Evolutionary conservation across 768 basidiomycete species (phyloP).

Genomic region (Rubroboletus pulcherrimus): DNA sequence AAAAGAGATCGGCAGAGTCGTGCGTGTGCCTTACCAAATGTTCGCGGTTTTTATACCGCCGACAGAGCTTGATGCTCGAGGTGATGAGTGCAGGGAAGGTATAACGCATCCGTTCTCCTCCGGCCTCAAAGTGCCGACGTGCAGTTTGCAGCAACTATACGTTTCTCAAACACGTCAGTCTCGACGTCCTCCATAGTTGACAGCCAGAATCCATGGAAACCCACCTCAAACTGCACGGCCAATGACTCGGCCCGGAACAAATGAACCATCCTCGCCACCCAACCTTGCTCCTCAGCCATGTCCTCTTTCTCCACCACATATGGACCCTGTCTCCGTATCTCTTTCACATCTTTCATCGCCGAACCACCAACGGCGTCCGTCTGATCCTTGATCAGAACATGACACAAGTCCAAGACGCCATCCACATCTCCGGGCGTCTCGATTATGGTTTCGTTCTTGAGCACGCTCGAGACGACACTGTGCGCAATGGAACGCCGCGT

Average conservation of each 20-base stretch:
- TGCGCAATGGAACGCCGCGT: constrained; percentile 92
- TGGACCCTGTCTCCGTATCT: constrained; percentile 54
- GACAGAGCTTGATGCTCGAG: constrained; percentile 86
- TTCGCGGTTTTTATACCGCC: constrained; percentile 84
- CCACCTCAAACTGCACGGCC: constrained; percentile 85
- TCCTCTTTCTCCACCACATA: constrained; percentile 77
- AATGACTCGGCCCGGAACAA: constrained; percentile 86
- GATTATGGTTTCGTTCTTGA: constrained; percentile 95
- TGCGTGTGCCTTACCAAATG: constrained; percentile 46
- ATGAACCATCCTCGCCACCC: constrained; percentile 98
- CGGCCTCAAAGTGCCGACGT: constrained; percentile 82
- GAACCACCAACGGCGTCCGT: constrained; percentile 46
- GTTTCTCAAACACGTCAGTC: neutral
- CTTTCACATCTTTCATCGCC: constrained; percentile 33
- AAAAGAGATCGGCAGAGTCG: neutral
- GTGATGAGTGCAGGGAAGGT: constrained; percentile 97
- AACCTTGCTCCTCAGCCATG: constrained; percentile 97
- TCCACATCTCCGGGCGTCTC: constrained; percentile 93
- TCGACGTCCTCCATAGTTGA: neutral
- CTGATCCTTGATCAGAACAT: constrained; percentile 88
- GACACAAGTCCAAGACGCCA: constrained; percentile 88
- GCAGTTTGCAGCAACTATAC: constrained; percentile 87
- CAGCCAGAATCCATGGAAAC: constrained; percentile 9
- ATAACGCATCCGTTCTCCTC: constrained; percentile 93
- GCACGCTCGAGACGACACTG: constrained; percentile 87